Evolutionary conservation across 2,329 filamentous ascomycete genomes (phyloP).

Genomic region (Pseudocercospora eumusae): DNA sequence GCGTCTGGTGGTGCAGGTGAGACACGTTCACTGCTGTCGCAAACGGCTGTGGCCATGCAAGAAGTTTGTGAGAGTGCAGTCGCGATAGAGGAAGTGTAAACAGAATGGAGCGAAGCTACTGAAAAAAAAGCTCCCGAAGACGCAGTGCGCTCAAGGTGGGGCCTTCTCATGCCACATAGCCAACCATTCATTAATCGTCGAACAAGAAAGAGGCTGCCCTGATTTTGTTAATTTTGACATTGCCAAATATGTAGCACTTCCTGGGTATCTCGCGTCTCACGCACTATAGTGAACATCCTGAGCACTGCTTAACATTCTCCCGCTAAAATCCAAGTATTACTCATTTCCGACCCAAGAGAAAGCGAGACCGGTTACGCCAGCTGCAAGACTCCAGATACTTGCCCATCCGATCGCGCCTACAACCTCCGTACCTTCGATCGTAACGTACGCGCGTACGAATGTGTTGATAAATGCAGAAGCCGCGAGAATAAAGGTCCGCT

Average conservation of each 20-base stretch:
- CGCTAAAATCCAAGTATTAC: constrained; percentile 10
- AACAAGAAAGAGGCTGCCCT: neutral
- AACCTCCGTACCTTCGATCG: constrained; percentile 68
- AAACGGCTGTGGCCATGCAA: neutral
- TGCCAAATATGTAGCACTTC: neutral
- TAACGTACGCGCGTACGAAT: constrained; percentile 65
- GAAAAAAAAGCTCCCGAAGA: neutral
- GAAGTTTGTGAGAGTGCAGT: neutral
- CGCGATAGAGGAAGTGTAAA: constrained; percentile 5
- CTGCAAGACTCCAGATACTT: constrained; percentile 70
- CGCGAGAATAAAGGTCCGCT: constrained; percentile 56
- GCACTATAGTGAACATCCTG: constrained; percentile 3
- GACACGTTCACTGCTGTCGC: constrained; percentile 6
- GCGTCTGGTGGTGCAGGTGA: constrained; percentile 15
- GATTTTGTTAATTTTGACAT: neutral
- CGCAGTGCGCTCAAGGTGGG: neutral
- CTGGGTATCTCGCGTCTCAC: constrained; percentile 3
- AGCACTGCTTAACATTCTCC: constrained; percentile 4
- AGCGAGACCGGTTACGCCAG: constrained; percentile 60
- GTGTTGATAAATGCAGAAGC: constrained; percentile 54
- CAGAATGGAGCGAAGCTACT: neutral
- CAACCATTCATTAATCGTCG: too few relatives aligned
- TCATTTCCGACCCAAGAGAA: constrained; percentile 54
- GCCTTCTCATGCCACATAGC: too few relatives aligned
- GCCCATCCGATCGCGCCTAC: constrained; percentile 73